phyloP scores from a whole-genome alignment of 148 eudicot genomes.

The Nepenthes gracilis region DNA sequence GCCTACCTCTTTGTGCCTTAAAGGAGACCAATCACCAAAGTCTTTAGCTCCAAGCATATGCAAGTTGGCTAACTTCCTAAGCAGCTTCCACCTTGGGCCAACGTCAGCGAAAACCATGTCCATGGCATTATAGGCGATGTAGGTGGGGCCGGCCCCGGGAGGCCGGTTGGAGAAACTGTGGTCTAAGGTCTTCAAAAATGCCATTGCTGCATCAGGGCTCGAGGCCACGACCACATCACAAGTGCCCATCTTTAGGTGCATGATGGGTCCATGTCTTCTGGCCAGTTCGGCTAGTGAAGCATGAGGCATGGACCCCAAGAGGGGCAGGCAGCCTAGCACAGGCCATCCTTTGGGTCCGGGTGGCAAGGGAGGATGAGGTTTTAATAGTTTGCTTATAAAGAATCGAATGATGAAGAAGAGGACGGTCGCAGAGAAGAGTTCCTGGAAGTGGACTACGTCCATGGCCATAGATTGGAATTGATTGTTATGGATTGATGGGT shows the following conservation, averaged over 20 bases:
- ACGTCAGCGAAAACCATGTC: constrained; percentile 14
- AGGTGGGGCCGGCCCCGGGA: constrained; percentile 6
- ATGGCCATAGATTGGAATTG: neutral
- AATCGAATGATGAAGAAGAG: neutral
- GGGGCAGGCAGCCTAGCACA: constrained; percentile 18
- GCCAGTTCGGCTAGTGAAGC: constrained; percentile 20
- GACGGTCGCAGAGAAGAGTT: neutral
- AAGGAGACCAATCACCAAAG: constrained; percentile 1
- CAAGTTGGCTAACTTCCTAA: constrained; percentile 3
- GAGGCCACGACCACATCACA: constrained; percentile 25
- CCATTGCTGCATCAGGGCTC: constrained; percentile 25
- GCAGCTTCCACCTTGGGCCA: constrained; percentile 10
- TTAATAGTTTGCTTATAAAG: neutral
- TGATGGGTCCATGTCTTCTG: constrained; percentile 28
- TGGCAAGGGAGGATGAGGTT: constrained; percentile 5
- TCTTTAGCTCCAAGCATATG: constrained; percentile 5
- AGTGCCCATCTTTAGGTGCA: constrained; percentile 25
- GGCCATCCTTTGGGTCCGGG: constrained; percentile 29
- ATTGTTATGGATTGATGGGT: too few species aligned
- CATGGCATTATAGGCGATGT: constrained; percentile 7
- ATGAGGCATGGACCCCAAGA: constrained; percentile 30
- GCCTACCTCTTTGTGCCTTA: constrained; percentile 1
- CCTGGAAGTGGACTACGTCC: neutral
- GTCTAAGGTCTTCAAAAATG: constrained; percentile 29
- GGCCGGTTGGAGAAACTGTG: constrained; percentile 24